These are phyloP conservation scores for Trichocomaceae sp. DNA, from an alignment of 2,329 filamentous ascomycete genomes.

Conservation along the genomic window DNA sequence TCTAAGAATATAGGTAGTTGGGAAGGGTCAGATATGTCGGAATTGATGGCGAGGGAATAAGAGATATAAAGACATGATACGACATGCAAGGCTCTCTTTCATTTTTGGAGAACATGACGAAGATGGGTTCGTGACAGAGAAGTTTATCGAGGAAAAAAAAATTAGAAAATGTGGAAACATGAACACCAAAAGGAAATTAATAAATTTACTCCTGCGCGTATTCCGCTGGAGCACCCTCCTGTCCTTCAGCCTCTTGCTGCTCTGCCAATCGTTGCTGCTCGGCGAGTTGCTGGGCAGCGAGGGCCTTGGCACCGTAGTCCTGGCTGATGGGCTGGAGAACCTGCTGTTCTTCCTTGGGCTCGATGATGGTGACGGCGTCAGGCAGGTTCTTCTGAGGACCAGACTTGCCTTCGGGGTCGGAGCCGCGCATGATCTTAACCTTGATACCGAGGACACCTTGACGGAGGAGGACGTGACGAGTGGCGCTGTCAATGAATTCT, in stretches of 20 bases:
- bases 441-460: constrained; percentile 99
- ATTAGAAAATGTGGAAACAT: constrained; percentile 8
- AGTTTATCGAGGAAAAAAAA: not conserved
- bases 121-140: constrained; percentile 7
- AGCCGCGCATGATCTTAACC: constrained; percentile 99
- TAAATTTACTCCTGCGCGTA: constrained; percentile 42
- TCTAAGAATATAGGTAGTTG: not conserved
- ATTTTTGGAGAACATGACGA: constrained; percentile 12
- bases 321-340: constrained; percentile 93
- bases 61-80: constrained; percentile 10
- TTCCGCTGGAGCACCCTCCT: constrained; percentile 39
- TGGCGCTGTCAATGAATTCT: constrained; percentile 98
- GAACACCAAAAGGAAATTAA: constrained; percentile 23
- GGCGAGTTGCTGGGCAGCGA: constrained; percentile 53
- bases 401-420: constrained; percentile 98
- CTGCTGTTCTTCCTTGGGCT: constrained; percentile 98
- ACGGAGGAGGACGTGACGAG: constrained; percentile 98
- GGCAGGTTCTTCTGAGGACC: constrained; percentile 95
- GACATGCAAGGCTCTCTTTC: constrained; percentile 10
- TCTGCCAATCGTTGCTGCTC: constrained; percentile 53
- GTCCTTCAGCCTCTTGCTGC: constrained; percentile 48
- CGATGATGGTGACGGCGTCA: constrained; percentile 98
- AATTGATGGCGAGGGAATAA: not conserved
- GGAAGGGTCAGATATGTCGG: constrained; percentile 5
- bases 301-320: constrained; percentile 95